Percentiles rank a stretch among this genome's conserved stretches.
Evolutionary conservation across 2,329 filamentous ascomycete genomes (phyloP).

Genomic region (Geosmithia morbida): DNA sequence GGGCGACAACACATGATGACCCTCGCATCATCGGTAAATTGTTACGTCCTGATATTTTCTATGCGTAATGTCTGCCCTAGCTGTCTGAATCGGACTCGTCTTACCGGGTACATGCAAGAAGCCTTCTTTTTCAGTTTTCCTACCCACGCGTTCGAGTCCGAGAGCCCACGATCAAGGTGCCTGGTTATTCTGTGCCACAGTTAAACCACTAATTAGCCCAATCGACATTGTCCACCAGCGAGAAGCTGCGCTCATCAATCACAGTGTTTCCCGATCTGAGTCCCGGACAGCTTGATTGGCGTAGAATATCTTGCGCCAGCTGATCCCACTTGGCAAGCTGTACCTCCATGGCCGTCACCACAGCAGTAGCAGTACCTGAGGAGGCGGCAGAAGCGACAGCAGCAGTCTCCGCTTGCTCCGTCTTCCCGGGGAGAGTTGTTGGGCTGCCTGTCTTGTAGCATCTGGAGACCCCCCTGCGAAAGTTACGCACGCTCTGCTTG

Average conservation of each 20-base stretch:
- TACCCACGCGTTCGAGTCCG: too few relatives aligned
- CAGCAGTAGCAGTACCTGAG: not conserved
- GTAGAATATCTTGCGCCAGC: constrained; percentile 20
- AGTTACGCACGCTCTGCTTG: constrained; percentile 34
- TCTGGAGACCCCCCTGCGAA: constrained; percentile 11
- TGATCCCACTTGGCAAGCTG: constrained; percentile 19
- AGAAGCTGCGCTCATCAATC: constrained; percentile 22
- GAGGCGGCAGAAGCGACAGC: not conserved
- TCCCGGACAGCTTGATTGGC: constrained; percentile 14
- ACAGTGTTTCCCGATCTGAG: constrained; percentile 22
- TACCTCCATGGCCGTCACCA: constrained; percentile 9
- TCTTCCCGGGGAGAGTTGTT: not conserved
- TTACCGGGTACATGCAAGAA: too few relatives aligned
- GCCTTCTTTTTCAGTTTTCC: too few relatives aligned
- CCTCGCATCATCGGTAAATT: too few relatives aligned
- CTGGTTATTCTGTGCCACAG: too few relatives aligned
- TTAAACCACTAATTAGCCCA: not conserved
- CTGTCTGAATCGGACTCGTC: too few relatives aligned
- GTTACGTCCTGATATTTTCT: too few relatives aligned
- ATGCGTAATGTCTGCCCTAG: too few relatives aligned
- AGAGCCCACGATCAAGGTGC: too few relatives aligned
- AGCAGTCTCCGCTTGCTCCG: not conserved
- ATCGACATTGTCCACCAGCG: not conserved
- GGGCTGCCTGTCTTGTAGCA: not conserved
- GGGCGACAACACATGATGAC: too few relatives aligned